Percentiles rank a stretch among this genome's conserved stretches.
phyloP scores from a whole-genome alignment of 257 asterid species.

The Parsonsia alboflavescens region DNA sequence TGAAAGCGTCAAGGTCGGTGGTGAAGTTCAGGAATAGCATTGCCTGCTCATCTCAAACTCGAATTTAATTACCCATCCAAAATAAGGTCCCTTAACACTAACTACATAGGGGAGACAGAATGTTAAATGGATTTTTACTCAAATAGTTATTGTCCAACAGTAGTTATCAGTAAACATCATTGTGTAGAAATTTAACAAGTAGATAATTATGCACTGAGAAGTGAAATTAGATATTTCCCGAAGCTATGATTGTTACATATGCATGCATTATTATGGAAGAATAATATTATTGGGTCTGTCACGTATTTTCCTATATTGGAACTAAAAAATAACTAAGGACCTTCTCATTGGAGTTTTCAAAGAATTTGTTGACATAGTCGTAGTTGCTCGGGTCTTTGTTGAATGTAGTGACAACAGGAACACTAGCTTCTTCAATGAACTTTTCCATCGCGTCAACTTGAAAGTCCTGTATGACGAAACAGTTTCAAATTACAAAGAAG shows the following conservation, averaged over 20 bases:
- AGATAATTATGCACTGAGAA: not conserved
- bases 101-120: too few relatives aligned
- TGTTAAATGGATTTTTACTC: not conserved
- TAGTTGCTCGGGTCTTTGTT: constrained; percentile 46
- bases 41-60: constrained; percentile 36
- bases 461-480: constrained; percentile 46
- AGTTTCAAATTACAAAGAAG: not conserved
- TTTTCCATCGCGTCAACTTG: constrained; percentile 53
- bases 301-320: not conserved
- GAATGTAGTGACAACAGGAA: constrained; percentile 62
- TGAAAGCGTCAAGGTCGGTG: constrained; percentile 50
- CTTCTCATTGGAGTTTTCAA: constrained; percentile 43
- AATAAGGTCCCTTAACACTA: not conserved
- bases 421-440: constrained; percentile 44
- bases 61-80: not conserved
- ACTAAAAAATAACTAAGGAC: constrained; percentile 22
- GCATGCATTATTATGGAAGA: not conserved
- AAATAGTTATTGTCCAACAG: not conserved
- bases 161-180: not conserved
- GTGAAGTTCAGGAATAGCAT: constrained; percentile 68
- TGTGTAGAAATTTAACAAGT: not conserved
- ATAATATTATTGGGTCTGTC: not conserved
- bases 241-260: not conserved
- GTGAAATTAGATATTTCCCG: not conserved
- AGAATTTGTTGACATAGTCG: constrained; percentile 54